Base-by-base conservation (phyloP, 2,329 filamentous ascomycete genomes). In the Thermochaetoides dissita region DNA sequence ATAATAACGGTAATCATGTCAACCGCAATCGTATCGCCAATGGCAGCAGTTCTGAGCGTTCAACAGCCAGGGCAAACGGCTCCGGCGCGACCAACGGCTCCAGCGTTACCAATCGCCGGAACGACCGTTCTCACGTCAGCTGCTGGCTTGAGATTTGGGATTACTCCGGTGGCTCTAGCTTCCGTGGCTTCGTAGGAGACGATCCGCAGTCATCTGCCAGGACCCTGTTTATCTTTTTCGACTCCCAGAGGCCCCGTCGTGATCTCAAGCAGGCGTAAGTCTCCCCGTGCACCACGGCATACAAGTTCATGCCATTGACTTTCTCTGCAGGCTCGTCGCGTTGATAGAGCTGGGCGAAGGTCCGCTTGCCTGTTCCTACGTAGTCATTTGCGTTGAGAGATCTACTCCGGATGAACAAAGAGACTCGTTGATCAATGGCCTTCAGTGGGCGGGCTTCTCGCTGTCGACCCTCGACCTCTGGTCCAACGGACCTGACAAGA, bases 381-480 rank as follows among this genome's bases (percentile, higher is more conserved):
- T 94, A 48, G 76, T 93, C 49, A 76, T 87, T 54, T 88, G 84
- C 62, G 71, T 94, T 48, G 85, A 89, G 59, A 82, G 86, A 49
- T 67, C 68, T 37, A 75, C 81, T 48, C 70, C 75, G 34, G 63
- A 70, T 28, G 65, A 72, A 45, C 76, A 84, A 48, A 67, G 74
- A 44, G 75, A 80, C 52, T 69, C 78, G 45, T 68, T 89, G 52
- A 76, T 82, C 55, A 85, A 82, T 60, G 88, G 86, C 55, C 73
- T 95, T 40, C 84, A 87, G 59, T 95, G 88, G 88, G 88, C 93
- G 50, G 88, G 88, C 42, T 94, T 94, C 57, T 83, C 84, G 57
- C 72, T 89, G 51, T 79, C 77, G 39, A 89, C 84, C 24, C 69
- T 95, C 36, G 80, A 87, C 52, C 73, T 76, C 52, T 94, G 86